Percentiles rank a stretch among this genome's conserved stretches.
Conservation (phyloP, 2,329 filamentous ascomycete species). For the Aspergillus clavatus region DNA sequence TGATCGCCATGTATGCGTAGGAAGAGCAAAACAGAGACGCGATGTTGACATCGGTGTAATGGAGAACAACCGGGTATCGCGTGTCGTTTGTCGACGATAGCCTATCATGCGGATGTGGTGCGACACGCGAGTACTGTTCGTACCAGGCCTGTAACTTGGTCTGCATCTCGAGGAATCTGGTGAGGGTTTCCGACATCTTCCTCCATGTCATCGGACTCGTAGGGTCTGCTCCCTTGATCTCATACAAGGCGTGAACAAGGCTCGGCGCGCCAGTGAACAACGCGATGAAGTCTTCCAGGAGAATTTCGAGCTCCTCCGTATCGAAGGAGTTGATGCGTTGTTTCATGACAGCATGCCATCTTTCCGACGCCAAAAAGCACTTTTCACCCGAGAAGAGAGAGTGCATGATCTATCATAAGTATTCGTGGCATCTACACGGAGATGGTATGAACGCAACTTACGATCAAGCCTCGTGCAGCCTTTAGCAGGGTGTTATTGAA, state of each 20-base stretch:
- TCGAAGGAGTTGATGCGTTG: constrained; percentile 15
- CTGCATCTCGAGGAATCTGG: constrained; percentile 18
- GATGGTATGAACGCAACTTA: constrained; percentile 4
- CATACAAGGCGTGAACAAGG: constrained; percentile 24
- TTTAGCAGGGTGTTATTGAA: constrained; percentile 24
- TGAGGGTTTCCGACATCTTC: constrained; percentile 13
- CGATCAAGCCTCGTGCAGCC: constrained; percentile 23
- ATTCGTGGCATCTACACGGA: neutral
- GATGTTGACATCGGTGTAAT: constrained; percentile 18
- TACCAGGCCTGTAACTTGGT: constrained; percentile 20
- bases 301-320: constrained; percentile 11
- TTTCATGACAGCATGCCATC: constrained; percentile 25
- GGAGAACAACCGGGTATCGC: constrained; percentile 19
- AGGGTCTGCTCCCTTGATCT: constrained; percentile 15
- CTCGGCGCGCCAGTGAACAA: constrained; percentile 23
- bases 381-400: constrained; percentile 25
- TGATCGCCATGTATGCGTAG: constrained; percentile 25
- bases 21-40: constrained; percentile 23
- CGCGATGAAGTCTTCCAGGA: constrained; percentile 25
- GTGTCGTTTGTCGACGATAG: constrained; percentile 16
- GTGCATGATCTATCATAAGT: constrained; percentile 29
- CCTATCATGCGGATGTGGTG: constrained; percentile 16
- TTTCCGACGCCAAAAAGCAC: constrained; percentile 22
- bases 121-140: constrained; percentile 13
- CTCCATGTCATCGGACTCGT: constrained; percentile 7